Evolutionary conservation across 2,329 filamentous ascomycete species (phyloP).

Genomic region (Colletotrichum lupini): DNA sequence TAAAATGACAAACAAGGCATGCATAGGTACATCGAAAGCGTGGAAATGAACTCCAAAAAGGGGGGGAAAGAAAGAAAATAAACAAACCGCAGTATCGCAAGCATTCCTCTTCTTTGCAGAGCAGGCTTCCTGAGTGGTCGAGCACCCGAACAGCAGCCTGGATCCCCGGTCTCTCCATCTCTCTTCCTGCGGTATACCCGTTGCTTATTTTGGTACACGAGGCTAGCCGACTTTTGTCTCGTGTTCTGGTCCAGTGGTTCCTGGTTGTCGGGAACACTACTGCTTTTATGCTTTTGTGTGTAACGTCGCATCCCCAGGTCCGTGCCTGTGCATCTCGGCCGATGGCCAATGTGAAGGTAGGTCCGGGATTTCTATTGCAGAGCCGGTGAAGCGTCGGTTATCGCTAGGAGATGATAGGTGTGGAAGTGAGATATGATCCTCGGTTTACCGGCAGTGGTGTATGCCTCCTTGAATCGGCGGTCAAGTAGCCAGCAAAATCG

Average conservation of each 20-base stretch:
- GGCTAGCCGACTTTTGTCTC: not conserved
- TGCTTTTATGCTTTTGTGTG: not conserved
- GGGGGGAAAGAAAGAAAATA: not conserved
- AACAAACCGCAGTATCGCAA: not conserved
- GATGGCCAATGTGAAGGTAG: not conserved
- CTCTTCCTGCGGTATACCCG: not conserved
- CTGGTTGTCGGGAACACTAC: not conserved
- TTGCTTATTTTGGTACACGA: not conserved
- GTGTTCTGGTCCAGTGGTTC: not conserved
- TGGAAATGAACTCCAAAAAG: not conserved
- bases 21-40: not conserved
- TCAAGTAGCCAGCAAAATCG: no score
- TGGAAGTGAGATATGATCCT: not conserved
- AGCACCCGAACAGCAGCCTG: not conserved
- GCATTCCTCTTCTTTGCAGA: not conserved
- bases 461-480: not conserved
- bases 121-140: not conserved
- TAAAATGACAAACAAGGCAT: not conserved
- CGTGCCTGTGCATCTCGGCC: not conserved
- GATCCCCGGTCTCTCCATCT: not conserved
- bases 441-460: no score
- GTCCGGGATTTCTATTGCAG: not conserved
- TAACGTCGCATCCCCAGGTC: not conserved
- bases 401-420: not conserved
- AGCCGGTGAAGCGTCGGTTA: not conserved